Percentiles rank a stretch among this genome's conserved stretches.
These are phyloP conservation scores for Monosporozyma yasuniensis DNA, from an alignment of 805 yeast genomes.

Conservation along the genomic window DNA sequence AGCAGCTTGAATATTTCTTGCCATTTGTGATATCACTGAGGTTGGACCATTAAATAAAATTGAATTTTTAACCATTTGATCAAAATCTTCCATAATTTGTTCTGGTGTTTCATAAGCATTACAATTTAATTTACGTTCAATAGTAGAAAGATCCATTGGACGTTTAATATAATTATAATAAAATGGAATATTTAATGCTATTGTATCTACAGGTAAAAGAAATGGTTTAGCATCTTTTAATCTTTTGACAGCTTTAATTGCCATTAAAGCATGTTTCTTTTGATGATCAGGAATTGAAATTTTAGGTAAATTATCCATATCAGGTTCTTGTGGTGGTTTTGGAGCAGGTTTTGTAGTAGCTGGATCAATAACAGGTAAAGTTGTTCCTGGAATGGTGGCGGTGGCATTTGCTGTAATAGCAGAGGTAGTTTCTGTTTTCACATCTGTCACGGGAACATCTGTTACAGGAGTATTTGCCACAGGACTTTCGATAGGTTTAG, in stretches of 20 bases:
- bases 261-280: conserved; percentile 63
- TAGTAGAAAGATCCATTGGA: conserved; percentile 92
- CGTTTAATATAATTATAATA: conserved; percentile 73
- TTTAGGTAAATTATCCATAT: conserved; percentile 55
- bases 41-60: conserved; percentile 75
- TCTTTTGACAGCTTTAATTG: conserved; percentile 79
- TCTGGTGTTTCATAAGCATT: conserved; percentile 66
- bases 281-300: conserved; percentile 77
- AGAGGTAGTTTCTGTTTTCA: background rate
- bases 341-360: conserved; percentile 49
- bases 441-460: background rate
- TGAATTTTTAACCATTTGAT: conserved; percentile 79
- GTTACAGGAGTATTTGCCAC: no score
- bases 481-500: no score
- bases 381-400: background rate
- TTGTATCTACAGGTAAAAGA: conserved; percentile 79
- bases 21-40: conserved; percentile 85
- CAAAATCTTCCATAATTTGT: conserved; percentile 67
- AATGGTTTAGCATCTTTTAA: conserved; percentile 91
- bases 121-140: conserved; percentile 65
- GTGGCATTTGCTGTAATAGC: background rate
- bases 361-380: conserved; percentile 2
- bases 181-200: conserved; percentile 80
- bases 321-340: conserved; percentile 65
- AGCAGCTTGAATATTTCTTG: conserved; percentile 77